These are phyloP conservation scores for Podaxis sp. DNA, from an alignment of 768 basidiomycete species.

Conservation along the genomic window DNA sequence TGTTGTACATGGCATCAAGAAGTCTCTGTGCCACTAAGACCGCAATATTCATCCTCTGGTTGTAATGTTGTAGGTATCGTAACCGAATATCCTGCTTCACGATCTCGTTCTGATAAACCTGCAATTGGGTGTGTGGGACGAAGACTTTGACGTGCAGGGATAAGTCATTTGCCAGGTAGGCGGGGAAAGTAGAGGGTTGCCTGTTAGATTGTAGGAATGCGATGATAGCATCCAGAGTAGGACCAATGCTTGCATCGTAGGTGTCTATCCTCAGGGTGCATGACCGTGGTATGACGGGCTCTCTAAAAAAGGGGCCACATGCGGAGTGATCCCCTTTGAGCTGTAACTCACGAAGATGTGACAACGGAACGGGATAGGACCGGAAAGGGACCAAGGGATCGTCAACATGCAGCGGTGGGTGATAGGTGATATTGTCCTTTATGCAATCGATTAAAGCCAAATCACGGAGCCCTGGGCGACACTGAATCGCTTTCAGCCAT, in stretches of 20 bases:
- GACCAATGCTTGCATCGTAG: background rate
- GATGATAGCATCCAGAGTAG: background rate
- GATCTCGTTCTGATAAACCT: background rate
- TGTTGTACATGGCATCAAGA: background rate
- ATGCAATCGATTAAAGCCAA: background rate
- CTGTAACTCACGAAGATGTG: background rate
- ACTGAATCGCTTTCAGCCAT: background rate
- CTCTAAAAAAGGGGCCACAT: background rate
- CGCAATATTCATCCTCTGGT: background rate
- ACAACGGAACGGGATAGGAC: background rate
- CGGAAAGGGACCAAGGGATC: background rate
- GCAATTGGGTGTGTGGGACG: background rate
- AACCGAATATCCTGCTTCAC: background rate
- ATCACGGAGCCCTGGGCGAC: background rate
- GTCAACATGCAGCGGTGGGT: background rate
- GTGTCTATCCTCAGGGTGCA: background rate
- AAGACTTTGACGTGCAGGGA: background rate
- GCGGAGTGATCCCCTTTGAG: background rate
- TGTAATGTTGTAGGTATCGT: background rate
- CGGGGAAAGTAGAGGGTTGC: background rate
- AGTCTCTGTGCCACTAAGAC: background rate
- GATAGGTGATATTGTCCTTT: background rate
- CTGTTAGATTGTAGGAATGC: background rate
- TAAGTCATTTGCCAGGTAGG: background rate
- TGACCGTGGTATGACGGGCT: background rate